Evolutionary conservation across 75 land plant genomes (phyloP).

Genomic region (Gnetum montanum): DNA sequence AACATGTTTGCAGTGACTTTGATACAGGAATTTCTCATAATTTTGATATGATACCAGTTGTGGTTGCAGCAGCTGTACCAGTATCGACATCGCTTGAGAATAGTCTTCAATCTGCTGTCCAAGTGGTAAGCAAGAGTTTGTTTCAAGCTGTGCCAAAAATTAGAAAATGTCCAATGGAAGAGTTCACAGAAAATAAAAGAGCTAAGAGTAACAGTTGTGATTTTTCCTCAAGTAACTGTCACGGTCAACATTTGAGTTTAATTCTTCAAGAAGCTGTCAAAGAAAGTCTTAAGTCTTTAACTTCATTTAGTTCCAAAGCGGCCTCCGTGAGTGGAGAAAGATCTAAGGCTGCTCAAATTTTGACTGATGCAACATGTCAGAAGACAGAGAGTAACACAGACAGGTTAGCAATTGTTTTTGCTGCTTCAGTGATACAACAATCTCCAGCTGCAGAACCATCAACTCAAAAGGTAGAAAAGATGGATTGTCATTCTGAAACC

Average conservation of each 20-base stretch:
- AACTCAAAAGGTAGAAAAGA: no score
- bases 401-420: background rate
- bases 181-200: background rate
- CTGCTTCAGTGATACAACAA: background rate
- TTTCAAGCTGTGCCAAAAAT: background rate
- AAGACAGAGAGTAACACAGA: background rate
- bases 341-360: background rate
- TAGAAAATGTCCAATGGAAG: background rate
- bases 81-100: conserved; percentile 1
- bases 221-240: background rate
- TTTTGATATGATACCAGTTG: background rate
- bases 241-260: background rate
- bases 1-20: background rate
- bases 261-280: background rate
- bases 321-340: background rate
- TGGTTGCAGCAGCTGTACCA: background rate
- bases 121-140: background rate
- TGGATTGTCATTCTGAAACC: no score
- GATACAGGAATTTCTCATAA: background rate
- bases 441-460: background rate
- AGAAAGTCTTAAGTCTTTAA: background rate
- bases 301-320: background rate
- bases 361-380: background rate
- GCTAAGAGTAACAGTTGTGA: background rate
- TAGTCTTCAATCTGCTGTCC: background rate